These are phyloP conservation scores for Chalciporus piperatoides DNA, from an alignment of 1,284 basidiomycete species.

Conservation along the genomic window DNA sequence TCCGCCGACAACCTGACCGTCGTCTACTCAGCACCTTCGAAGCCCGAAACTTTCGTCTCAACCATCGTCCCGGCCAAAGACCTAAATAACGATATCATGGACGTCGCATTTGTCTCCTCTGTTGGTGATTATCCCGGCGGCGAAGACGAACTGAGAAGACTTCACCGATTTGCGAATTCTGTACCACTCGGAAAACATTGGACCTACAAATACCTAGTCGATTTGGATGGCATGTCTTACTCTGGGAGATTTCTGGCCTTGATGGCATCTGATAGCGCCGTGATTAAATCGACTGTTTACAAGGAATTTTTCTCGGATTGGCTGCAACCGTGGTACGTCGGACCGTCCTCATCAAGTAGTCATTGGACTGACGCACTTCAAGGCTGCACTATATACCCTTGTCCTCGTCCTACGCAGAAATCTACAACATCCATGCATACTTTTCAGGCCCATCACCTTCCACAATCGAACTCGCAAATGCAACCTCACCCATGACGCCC, in stretches of 20 bases:
- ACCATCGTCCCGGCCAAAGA: conserved; percentile 56
- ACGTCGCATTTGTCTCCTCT: conserved; percentile 82
- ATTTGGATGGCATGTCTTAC: conserved; percentile 95
- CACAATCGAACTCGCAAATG: conserved; percentile 53
- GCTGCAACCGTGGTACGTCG: conserved; percentile 75
- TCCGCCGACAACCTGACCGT: conserved; percentile 61
- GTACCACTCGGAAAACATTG: conserved; percentile 84
- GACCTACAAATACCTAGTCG: conserved; percentile 89
- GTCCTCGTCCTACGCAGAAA: conserved; percentile 80
- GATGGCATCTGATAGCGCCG: conserved; percentile 83
- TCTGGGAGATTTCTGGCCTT: conserved; percentile 86
- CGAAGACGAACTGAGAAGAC: conserved; percentile 60
- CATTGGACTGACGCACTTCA: conserved; percentile 37
- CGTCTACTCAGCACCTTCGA: conserved; percentile 71
- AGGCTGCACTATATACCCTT: conserved; percentile 89
- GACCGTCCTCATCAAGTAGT: neutral
- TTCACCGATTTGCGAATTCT: conserved; percentile 73
- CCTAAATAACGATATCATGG: conserved; percentile 83
- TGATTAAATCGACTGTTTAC: conserved; percentile 87
- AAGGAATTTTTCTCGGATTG: conserved; percentile 85
- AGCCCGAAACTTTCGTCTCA: conserved; percentile 56
- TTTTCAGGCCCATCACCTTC: conserved; percentile 78
- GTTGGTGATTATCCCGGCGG: conserved; percentile 81
- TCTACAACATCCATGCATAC: conserved; percentile 89
- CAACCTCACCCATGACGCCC: conserved; percentile 20